phyloP scores from a whole-genome alignment of 805 yeast species.

The Lipomyces yamanashiensis region DNA sequence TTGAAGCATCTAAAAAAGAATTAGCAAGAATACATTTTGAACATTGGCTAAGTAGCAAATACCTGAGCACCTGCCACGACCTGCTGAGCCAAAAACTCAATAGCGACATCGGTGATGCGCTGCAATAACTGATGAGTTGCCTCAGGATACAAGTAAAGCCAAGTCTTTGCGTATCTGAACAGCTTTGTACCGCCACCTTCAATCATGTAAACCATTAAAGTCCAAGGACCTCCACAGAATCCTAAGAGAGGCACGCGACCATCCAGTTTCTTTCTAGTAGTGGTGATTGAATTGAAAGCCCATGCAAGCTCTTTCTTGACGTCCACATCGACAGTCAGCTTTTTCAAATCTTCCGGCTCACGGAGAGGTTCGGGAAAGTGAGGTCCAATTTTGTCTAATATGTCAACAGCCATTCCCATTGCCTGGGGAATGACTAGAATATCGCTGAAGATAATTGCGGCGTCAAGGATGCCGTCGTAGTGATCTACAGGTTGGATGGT shows the following conservation, averaged over 20 bases:
- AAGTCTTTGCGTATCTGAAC: slow-evolving; percentile 87
- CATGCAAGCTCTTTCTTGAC: slow-evolving; percentile 80
- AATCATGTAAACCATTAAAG: slow-evolving; percentile 92
- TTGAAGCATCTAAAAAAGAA: slow-evolving; percentile 65
- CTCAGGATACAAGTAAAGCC: slow-evolving; percentile 83
- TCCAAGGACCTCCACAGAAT: slow-evolving; percentile 98
- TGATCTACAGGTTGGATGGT: slow-evolving; percentile 95
- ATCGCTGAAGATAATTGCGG: slow-evolving; percentile 95
- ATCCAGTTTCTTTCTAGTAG: slow-evolving; percentile 80
- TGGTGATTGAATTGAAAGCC: slow-evolving; percentile 92
- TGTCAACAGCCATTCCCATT: slow-evolving; percentile 92
- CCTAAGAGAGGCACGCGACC: slow-evolving; percentile 96
- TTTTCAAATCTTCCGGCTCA: slow-evolving; percentile 63
- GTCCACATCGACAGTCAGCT: slow-evolving; percentile 65
- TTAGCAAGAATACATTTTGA: neutral
- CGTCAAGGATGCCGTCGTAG: slow-evolving; percentile 87
- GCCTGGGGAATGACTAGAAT: slow-evolving; percentile 97
- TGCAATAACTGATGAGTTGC: slow-evolving; percentile 72
- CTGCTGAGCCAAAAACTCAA: slow-evolving; percentile 91
- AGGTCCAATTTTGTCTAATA: slow-evolving; percentile 95
- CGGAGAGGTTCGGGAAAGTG: slow-evolving; percentile 88
- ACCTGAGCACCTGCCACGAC: slow-evolving; percentile 95
- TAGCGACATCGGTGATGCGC: slow-evolving; percentile 81
- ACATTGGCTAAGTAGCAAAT: neutral
- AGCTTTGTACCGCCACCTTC: slow-evolving; percentile 90